Conservation (phyloP, 2,329 filamentous ascomycete genomes). For the Zalaria sp. region DNA sequence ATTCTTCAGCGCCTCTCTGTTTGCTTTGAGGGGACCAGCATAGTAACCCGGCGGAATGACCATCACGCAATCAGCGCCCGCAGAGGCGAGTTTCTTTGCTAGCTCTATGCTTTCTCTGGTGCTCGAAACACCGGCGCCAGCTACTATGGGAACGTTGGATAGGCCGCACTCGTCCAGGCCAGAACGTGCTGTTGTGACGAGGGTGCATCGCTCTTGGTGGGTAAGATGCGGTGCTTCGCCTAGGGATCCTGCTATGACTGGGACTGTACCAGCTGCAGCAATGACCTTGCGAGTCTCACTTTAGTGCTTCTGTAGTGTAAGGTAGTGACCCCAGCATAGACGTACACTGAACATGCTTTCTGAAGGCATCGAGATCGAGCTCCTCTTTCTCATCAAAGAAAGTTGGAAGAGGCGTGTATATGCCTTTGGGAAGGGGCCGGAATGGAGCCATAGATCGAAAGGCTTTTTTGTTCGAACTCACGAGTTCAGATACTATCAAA, state of each 20-base stretch:
- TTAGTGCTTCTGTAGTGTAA: neutral
- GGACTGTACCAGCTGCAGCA: neutral
- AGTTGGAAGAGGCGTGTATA: constrained; percentile 1
- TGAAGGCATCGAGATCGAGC: neutral
- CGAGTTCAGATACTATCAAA: too few relatives aligned
- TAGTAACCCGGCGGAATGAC: constrained; percentile 2
- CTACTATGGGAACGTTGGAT: neutral
- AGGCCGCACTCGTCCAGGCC: neutral
- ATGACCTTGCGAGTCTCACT: too few relatives aligned
- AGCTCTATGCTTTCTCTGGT: neutral
- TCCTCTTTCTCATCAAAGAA: constrained; percentile 1
- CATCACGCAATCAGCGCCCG: constrained; percentile 1
- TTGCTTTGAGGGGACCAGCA: neutral
- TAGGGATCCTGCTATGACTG: constrained; percentile 1
- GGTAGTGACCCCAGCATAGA: neutral
- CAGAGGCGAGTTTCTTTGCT: neutral
- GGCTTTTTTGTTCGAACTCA: too few relatives aligned
- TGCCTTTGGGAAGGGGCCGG: too few relatives aligned
- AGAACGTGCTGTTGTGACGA: neutral
- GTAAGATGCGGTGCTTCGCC: constrained; percentile 3
- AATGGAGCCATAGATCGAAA: too few relatives aligned
- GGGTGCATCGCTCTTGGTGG: neutral
- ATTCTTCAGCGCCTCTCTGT: neutral
- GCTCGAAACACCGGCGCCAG: neutral
- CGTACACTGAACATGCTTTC: neutral